These are phyloP conservation scores for Jaltomata sinuosa DNA, from an alignment of 257 asterid species.

Conservation along the genomic window DNA sequence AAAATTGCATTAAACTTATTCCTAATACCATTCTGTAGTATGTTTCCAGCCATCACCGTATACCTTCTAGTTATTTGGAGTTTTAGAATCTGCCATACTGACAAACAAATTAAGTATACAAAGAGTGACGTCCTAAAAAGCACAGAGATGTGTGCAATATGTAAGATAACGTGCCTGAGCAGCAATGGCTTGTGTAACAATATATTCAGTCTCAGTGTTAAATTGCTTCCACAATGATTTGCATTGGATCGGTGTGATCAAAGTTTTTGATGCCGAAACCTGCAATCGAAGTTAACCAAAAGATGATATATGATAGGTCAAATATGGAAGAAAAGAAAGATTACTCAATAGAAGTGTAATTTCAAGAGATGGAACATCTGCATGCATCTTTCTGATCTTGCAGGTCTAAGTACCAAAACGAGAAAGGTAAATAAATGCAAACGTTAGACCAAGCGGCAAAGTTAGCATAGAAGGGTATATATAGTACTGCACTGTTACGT, in stretches of 20 bases:
- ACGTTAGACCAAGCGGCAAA: background rate
- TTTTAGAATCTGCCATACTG: background rate
- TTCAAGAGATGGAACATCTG: background rate
- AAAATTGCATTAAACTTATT: background rate
- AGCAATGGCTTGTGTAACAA: conserved; percentile 86
- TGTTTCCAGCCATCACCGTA: background rate
- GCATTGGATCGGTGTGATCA: conserved; percentile 93
- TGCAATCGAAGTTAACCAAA: conserved; percentile 9
- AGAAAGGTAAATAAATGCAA: background rate
- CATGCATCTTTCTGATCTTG: background rate
- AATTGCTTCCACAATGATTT: conserved; percentile 93
- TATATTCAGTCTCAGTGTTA: conserved; percentile 74
- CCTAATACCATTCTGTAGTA: background rate
- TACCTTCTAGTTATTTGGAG: background rate
- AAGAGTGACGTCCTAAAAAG: background rate
- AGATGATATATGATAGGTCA: background rate
- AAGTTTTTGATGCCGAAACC: conserved; percentile 74
- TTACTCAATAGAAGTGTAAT: background rate
- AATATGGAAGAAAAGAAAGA: background rate
- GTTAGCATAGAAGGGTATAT: background rate
- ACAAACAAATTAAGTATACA: background rate
- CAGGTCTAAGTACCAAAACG: background rate
- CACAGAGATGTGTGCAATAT: background rate
- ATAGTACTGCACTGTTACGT: background rate
- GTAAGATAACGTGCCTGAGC: conserved; percentile 61